Percentiles rank a stretch among this genome's conserved stretches.
These are phyloP conservation scores for Vishniacozyma victoriae DNA, from an alignment of 768 basidiomycete genomes.

Conservation along the genomic window DNA sequence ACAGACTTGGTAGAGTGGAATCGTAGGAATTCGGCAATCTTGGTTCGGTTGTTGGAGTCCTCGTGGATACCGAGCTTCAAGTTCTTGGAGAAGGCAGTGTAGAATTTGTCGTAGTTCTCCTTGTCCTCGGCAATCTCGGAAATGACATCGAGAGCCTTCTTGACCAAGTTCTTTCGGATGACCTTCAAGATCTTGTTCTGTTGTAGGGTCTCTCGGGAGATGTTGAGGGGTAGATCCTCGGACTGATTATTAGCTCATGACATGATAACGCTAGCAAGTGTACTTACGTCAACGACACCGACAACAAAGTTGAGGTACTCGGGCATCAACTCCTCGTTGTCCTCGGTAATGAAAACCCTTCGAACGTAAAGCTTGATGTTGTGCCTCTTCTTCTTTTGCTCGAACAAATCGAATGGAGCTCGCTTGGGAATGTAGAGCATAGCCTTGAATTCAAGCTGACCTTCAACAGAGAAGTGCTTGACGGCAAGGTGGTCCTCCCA, in stretches of 20 bases:
- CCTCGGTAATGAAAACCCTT: constrained; percentile 99
- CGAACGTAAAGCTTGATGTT: constrained; percentile 99
- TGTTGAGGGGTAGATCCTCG: constrained; percentile 98
- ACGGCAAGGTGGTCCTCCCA: constrained; percentile 99
- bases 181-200: constrained; percentile 99
- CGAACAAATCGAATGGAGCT: constrained; percentile 98
- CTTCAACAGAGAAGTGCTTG: constrained; percentile 99
- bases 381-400: constrained; percentile 99
- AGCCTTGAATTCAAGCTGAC: constrained; percentile 99
- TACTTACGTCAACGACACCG: constrained; percentile 80
- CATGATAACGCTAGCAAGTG: not conserved
- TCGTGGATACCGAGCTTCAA: constrained; percentile 99
- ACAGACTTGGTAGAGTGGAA: constrained; percentile 92
- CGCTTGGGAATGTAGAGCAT: constrained; percentile 97
- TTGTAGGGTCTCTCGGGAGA: constrained; percentile 98
- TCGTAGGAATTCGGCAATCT: constrained; percentile 97
- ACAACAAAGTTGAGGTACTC: constrained; percentile 99
- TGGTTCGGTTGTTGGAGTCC: constrained; percentile 96
- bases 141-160: constrained; percentile 93
- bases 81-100: constrained; percentile 97
- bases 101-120: constrained; percentile 75
- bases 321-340: constrained; percentile 85
- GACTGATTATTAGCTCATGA: constrained; percentile 49
- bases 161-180: constrained; percentile 91
- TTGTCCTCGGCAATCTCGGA: constrained; percentile 98